Evolutionary conservation across 2,329 filamentous ascomycete species (phyloP), one percentile per base, ranked within the genome.

Genomic region (Trichoderma endophyticum): DNA sequence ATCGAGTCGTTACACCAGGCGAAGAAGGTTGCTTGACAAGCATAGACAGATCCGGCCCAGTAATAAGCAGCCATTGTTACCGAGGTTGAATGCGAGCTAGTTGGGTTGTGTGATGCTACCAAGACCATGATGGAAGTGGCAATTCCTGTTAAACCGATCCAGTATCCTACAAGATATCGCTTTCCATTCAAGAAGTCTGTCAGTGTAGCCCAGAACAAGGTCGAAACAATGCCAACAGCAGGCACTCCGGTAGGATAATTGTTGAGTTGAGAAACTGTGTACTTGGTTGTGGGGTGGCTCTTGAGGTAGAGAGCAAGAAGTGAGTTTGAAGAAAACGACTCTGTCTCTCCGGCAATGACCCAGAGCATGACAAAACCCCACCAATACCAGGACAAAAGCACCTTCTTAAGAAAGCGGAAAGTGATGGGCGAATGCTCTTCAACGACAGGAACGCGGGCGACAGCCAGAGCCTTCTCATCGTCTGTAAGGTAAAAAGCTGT

Each of bases 1-100:
- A 92, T 87, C 2, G 89, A 88, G 76, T 93, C 91, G 75, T 93
- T 93, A 26, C 90, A 91, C 91, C 91, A 93, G 0, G 91, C 91
- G 75, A 93, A 93, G 75, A 93, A 93, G 0, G 89, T 91, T 0
- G 91, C 90, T 79, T 93, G 91, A 76, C 91, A 92, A 0, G 91
- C 91, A 75, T 93, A 93, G 0, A 92, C 89, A 4, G 86, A 83
- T 1, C 91, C 91, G 0, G 90, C 89, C 87, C 88, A 91, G 79
- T 92, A 93, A 75, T 92, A 93, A 4, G 90, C 90, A 0, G 79
- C 90, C 73, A 93, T 91, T 0, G 89, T 85, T 1, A 87, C 82
- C 0, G 85, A 77, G 0, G 88, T 90, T 3, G 84, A 86, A 0
- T 62, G 64, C 0, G 79, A 67, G 36, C 77, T 82, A 0, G 78